A percentile compares a stretch with the other conserved stretches of the same genome.
These are phyloP conservation scores for Tuber microsphaerosporum DNA, from an alignment of 495 filamentous ascomycete species.

Conservation along the genomic window DNA sequence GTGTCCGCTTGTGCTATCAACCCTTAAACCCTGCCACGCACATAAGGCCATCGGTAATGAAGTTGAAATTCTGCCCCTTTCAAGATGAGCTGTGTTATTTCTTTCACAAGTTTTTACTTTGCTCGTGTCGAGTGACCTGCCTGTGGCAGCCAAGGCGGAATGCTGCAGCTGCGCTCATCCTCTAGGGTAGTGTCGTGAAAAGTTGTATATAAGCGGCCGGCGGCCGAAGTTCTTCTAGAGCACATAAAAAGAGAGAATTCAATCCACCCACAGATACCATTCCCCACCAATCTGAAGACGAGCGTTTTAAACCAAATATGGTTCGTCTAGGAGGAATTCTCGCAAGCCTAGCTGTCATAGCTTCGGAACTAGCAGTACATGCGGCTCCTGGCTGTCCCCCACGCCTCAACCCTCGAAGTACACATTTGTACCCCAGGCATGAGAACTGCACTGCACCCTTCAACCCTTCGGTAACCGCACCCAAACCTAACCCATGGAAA, in stretches of 20 bases:
- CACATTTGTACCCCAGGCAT: background rate
- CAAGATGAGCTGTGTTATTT: background rate
- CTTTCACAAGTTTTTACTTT: background rate
- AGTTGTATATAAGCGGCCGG: background rate
- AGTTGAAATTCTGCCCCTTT: background rate
- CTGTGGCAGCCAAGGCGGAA: background rate
- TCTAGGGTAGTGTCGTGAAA: background rate
- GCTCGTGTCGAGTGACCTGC: background rate
- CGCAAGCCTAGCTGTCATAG: background rate
- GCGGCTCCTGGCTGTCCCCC: background rate
- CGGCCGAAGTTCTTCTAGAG: background rate
- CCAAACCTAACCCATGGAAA: conserved; percentile 44
- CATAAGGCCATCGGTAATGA: background rate
- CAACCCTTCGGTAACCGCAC: conserved; percentile 14
- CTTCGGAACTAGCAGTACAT: background rate
- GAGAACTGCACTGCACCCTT: background rate
- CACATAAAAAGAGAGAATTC: background rate
- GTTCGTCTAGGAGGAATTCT: background rate
- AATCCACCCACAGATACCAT: background rate
- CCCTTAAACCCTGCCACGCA: background rate
- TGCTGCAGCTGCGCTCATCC: background rate
- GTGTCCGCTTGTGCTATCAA: background rate
- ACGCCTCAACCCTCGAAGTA: background rate
- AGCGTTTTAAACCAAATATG: background rate
- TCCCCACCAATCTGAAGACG: background rate